These are phyloP conservation scores for Polymyxa betae DNA, from an alignment of 208 protist species.

Conservation along the genomic window DNA sequence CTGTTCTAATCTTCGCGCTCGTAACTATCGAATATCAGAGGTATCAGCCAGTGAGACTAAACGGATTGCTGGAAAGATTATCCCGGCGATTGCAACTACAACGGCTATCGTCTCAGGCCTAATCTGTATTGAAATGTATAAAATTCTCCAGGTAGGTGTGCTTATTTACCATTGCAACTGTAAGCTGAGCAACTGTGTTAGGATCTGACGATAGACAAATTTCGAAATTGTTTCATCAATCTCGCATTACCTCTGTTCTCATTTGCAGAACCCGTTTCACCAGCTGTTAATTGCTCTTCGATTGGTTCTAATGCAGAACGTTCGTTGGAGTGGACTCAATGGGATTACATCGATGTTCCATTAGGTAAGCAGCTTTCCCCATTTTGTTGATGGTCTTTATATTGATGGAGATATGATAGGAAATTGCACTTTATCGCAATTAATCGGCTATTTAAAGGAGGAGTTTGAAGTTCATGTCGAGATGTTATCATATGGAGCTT, in stretches of 20 bases:
- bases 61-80: constrained; percentile 93
- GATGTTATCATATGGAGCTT: neutral
- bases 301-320: neutral
- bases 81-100: constrained; percentile 99
- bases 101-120: constrained; percentile 97
- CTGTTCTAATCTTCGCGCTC: constrained; percentile 73
- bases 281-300: constrained; percentile 40
- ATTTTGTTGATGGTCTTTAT: too few species aligned
- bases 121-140: constrained; percentile 93
- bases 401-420: too few species aligned
- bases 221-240: constrained; percentile 94
- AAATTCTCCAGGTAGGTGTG: constrained; percentile 94
- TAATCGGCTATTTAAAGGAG: neutral
- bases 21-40: constrained; percentile 71
- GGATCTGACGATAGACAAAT: constrained; percentile 54
- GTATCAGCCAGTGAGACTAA: constrained; percentile 65
- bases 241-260: constrained; percentile 92
- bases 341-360: neutral
- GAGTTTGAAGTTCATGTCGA: neutral
- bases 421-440: neutral
- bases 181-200: too few species aligned
- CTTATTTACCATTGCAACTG: too few species aligned
- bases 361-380: too few species aligned
- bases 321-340: neutral
- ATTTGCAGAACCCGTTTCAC: constrained; percentile 88